phyloP scores from a whole-genome alignment of 1,284 basidiomycete genomes.

The Tylopilus sp. region DNA sequence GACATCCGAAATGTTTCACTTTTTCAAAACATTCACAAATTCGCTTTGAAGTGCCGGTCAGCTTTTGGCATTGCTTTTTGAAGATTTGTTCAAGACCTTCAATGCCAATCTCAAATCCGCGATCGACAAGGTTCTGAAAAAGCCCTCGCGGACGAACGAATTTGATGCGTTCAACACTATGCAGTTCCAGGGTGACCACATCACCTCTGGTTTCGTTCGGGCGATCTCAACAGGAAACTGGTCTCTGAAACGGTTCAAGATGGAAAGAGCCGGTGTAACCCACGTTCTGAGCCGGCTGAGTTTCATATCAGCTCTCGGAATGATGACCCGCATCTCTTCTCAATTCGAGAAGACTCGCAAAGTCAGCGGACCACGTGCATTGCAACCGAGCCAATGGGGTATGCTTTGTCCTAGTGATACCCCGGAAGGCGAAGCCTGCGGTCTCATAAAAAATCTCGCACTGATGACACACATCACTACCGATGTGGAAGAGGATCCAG shows the following conservation, averaged over 20 bases:
- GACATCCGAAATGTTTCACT: background rate
- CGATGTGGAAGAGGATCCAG: conserved; percentile 94
- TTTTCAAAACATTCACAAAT: conserved; percentile 14
- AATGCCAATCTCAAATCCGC: conserved; percentile 93
- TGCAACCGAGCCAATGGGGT: conserved; percentile 99
- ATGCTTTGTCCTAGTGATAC: conserved; percentile 98
- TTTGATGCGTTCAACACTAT: conserved; percentile 96
- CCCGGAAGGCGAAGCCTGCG: conserved; percentile 99
- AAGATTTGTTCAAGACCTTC: conserved; percentile 99
- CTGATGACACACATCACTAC: conserved; percentile 99
- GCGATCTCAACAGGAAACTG: conserved; percentile 99
- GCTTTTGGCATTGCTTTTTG: conserved; percentile 90
- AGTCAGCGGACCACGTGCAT: conserved; percentile 93
- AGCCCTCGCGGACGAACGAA: conserved; percentile 90
- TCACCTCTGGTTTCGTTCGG: conserved; percentile 94
- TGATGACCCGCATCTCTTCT: conserved; percentile 99
- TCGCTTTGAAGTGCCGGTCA: conserved; percentile 83
- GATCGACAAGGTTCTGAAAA: conserved; percentile 98
- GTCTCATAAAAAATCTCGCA: conserved; percentile 97
- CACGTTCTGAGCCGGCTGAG: conserved; percentile 94
- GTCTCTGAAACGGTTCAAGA: conserved; percentile 99
- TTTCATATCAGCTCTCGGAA: conserved; percentile 97
- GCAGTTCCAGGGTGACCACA: conserved; percentile 89
- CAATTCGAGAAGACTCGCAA: conserved; percentile 99
- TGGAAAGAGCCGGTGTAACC: conserved; percentile 98